Evolutionary conservation across 2,329 filamentous ascomycete species (phyloP).

Genomic region (Talaromyces sp.): DNA sequence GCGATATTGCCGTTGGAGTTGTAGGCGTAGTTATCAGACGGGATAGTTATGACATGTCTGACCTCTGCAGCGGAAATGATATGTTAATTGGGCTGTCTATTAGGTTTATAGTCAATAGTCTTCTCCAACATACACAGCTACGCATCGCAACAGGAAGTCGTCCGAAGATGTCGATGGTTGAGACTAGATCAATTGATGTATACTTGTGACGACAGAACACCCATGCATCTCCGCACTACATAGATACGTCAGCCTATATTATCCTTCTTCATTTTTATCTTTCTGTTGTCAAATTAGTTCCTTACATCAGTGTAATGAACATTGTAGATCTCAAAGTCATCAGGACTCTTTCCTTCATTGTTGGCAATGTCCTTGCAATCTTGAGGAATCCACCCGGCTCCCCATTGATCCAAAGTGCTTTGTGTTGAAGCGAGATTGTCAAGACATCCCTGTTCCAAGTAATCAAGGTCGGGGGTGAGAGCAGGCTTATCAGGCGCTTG

Average conservation of each 20-base stretch:
- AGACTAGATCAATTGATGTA: background rate
- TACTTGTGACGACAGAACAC: slow-evolving; percentile 17
- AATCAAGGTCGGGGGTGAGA: slow-evolving; percentile 13
- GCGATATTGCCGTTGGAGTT: slow-evolving; percentile 19
- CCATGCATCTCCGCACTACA: slow-evolving; percentile 17
- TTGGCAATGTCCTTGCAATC: slow-evolving; percentile 17
- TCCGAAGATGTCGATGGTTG: slow-evolving; percentile 16
- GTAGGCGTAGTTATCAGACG: slow-evolving; percentile 7
- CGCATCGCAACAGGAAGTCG: slow-evolving; percentile 18
- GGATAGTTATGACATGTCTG: slow-evolving; percentile 17
- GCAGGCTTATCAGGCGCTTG: slow-evolving; percentile 16
- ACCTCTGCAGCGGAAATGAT: background rate
- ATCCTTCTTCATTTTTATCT: background rate
- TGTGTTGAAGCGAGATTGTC: slow-evolving; percentile 6
- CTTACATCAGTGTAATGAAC: slow-evolving; percentile 13
- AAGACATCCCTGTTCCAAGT: slow-evolving; percentile 10
- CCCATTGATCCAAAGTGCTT: slow-evolving; percentile 14
- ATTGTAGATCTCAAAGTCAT: slow-evolving; percentile 18
- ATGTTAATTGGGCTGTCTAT: background rate
- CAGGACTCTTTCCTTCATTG: slow-evolving; percentile 14
- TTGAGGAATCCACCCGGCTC: slow-evolving; percentile 8
- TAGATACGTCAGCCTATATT: background rate
- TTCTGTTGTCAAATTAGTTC: background rate
- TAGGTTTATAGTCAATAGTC: background rate
- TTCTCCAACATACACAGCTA: slow-evolving; percentile 12